Evolutionary conservation across 1,284 basidiomycete genomes (phyloP).

Genomic region (Fomitopsis schrenkii): DNA sequence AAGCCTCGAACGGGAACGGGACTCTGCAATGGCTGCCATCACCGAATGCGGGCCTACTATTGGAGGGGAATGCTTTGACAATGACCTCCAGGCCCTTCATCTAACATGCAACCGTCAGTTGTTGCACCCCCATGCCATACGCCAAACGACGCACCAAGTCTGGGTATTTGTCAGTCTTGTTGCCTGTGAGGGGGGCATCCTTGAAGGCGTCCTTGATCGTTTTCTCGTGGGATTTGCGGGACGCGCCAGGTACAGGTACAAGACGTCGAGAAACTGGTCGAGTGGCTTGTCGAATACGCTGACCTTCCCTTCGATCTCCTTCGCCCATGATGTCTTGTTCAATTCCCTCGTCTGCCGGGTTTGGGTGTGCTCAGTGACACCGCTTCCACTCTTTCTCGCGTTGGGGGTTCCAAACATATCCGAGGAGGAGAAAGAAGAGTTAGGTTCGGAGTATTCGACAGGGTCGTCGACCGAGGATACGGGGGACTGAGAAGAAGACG

Average conservation of each 20-base stretch:
- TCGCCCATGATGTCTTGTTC: neutral
- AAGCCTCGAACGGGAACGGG: neutral
- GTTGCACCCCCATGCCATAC: no score
- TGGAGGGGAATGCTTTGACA: no score
- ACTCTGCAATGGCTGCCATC: no score
- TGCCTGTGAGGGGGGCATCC: no score
- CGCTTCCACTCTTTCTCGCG: neutral
- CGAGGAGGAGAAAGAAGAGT: neutral
- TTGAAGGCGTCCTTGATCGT: no score
- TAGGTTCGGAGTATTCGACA: neutral
- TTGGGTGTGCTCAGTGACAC: neutral
- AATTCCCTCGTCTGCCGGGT: neutral
- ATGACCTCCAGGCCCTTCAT: no score
- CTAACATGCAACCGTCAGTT: neutral
- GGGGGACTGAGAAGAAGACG: neutral
- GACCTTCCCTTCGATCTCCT: neutral
- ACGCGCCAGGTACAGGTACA: neutral
- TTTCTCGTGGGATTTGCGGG: neutral
- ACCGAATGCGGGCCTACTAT: no score
- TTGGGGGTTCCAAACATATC: neutral
- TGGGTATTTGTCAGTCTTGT: no score
- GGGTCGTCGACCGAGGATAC: neutral
- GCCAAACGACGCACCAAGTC: no score
- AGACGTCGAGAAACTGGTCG: neutral
- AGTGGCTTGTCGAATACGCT: neutral